Percentiles rank a stretch among this genome's conserved stretches.
phyloP scores from a whole-genome alignment of 2,329 filamentous ascomycete species.

The Juglanconis juglandina region DNA sequence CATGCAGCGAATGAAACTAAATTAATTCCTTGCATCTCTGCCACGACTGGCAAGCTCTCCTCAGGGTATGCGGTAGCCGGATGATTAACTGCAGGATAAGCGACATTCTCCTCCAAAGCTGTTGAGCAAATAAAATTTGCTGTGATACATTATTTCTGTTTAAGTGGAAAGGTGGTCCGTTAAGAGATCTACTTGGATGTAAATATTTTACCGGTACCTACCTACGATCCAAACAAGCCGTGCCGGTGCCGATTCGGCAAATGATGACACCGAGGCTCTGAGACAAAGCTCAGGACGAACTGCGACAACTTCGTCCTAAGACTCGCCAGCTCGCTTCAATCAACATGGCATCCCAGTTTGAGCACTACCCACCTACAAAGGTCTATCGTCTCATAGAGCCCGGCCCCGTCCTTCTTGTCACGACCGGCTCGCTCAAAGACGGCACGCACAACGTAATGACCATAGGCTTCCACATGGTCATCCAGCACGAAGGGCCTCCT shows the following conservation, averaged over 20 bases:
- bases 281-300: too few relatives aligned
- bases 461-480: constrained; percentile 36
- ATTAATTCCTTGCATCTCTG: not conserved
- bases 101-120: not conserved
- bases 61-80: too few relatives aligned
- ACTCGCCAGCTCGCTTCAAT: not conserved
- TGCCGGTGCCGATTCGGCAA: not conserved
- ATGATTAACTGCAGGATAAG: not conserved
- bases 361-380: constrained; percentile 21
- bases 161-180: not conserved
- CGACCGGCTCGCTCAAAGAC: constrained; percentile 29
- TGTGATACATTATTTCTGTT: not conserved
- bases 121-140: not conserved
- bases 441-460: constrained; percentile 35
- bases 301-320: not conserved
- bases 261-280: not conserved
- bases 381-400: constrained; percentile 34
- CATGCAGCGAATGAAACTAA: not conserved
- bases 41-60: not conserved
- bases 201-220: not conserved
- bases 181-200: not conserved
- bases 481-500: constrained; percentile 32
- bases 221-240: not conserved
- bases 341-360: not conserved
- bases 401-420: constrained; percentile 31